Percentiles rank a stretch among this genome's conserved stretches.
phyloP scores from a whole-genome alignment of 306 rosid species.

The Ammopiptanthus mongolicus region DNA sequence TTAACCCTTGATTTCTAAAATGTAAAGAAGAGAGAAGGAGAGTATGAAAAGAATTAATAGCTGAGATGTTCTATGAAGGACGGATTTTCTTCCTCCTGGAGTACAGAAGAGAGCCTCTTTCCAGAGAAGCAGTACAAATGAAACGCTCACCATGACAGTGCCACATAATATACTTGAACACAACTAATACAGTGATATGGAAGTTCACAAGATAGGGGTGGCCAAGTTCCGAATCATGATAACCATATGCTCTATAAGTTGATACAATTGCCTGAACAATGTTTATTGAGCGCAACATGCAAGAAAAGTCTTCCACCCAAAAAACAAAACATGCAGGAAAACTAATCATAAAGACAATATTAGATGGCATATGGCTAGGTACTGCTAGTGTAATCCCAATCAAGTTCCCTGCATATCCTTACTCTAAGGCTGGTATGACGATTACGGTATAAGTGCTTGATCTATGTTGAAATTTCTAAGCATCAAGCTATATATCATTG shows the following conservation, averaged over 20 bases:
- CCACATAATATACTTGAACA: not conserved
- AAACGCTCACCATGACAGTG: not conserved
- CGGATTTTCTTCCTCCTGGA: too few relatives aligned
- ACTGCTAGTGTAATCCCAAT: not conserved
- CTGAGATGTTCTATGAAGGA: too few relatives aligned
- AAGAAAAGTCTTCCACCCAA: not conserved
- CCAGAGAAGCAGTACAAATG: not conserved
- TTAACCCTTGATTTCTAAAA: too few relatives aligned
- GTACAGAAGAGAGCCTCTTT: not conserved
- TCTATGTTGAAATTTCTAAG: not conserved
- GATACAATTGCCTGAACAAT: not conserved
- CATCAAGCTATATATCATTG: not conserved
- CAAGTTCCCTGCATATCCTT: not conserved
- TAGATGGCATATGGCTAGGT: not conserved
- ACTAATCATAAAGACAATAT: not conserved
- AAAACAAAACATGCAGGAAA: not conserved
- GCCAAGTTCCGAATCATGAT: not conserved
- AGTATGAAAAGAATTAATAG: too few relatives aligned
- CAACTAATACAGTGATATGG: not conserved
- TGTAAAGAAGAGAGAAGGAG: too few relatives aligned
- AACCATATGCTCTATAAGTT: not conserved
- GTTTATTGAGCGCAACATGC: not conserved
- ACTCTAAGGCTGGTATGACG: not conserved
- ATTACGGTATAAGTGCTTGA: not conserved
- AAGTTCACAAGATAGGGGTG: not conserved